Base-by-base conservation (phyloP, 1,284 basidiomycete genomes). In the Coniferiporia weirii region DNA sequence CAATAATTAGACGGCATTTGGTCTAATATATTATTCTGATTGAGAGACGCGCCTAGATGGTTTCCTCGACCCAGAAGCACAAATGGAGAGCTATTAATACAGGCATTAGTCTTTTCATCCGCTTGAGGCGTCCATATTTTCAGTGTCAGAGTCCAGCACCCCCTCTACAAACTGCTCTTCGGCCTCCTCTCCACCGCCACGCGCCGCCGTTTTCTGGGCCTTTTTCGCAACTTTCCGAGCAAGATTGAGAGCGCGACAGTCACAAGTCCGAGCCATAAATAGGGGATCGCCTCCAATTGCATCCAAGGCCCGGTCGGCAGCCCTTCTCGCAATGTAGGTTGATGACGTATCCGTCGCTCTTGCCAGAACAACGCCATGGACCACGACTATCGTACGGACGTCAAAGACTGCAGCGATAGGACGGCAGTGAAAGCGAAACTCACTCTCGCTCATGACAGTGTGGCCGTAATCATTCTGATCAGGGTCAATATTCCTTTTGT, bases 281-380 rank as follows among this genome's bases (percentile, higher is more conserved):
- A 74, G 75, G 3, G 82, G 72, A 64, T 89, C 83, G 22, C 79
- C 79, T 62, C 87, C 80, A 50, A 91, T 69, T 10, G 80, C 81
- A 66, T 87, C 83, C 59, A 91, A 68, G 8, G 88, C 88, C 17
- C 73, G 73, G 53, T 79, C 65, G 8, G 85, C 85, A 5, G 82
- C 85, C 34, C 71, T 73, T 61, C 86, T 79, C 7, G 83, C 78
- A 13, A 87, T 85, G 17, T 77, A 72, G 19, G 76, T 71, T 5
- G 76, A 70, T 2, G 78, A 78, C 6, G 68, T 60, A 56, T 83
- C 84, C 56, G 74, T 73, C 3, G 78, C 84, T 53, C 74, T 82
- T n/a, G 85, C 80, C 43, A 91, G 72, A 47, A 82, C 72, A 22
- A 80, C 72, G 44, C 82, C 79, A 67, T 92, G 90, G 4, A 90